Conservation (phyloP, 2,329 filamentous ascomycete genomes). For the Fusarium cyanostomum region DNA sequence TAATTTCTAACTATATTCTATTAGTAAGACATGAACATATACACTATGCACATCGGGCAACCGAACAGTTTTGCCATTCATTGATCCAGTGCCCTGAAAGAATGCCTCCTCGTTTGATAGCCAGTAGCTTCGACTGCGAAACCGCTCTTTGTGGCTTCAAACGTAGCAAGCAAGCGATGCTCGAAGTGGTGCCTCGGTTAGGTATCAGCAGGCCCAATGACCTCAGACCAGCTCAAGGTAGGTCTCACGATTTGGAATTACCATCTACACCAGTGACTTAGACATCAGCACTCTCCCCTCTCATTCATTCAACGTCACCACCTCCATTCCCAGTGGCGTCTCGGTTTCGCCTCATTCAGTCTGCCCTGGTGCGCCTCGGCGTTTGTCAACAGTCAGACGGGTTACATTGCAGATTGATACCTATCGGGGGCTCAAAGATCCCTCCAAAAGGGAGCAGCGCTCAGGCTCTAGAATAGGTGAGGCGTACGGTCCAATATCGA, state of each 20-base stretch:
- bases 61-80: slow-evolving; percentile 11
- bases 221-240: too few species aligned
- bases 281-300: too few species aligned
- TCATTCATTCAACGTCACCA: neutral
- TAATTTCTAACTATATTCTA: slow-evolving; percentile 27
- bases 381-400: neutral
- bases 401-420: slow-evolving; percentile 2
- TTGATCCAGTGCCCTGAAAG: too few species aligned
- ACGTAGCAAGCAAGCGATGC: too few species aligned
- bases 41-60: slow-evolving; percentile 21
- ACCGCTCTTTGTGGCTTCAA: too few species aligned
- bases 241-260: neutral
- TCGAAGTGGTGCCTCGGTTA: too few species aligned
- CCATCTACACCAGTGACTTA: neutral
- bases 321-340: neutral
- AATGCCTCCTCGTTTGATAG: too few species aligned
- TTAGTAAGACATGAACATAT: slow-evolving; percentile 27
- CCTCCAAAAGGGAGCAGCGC: neutral
- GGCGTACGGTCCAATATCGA: too few species aligned
- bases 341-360: neutral
- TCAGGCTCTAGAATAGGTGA: neutral
- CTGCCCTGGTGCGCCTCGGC: neutral
- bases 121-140: too few species aligned
- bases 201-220: too few species aligned
- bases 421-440: neutral